phyloP scores from a whole-genome alignment of 2,329 filamentous ascomycete genomes.

The Sclerotinia nivalis region DNA sequence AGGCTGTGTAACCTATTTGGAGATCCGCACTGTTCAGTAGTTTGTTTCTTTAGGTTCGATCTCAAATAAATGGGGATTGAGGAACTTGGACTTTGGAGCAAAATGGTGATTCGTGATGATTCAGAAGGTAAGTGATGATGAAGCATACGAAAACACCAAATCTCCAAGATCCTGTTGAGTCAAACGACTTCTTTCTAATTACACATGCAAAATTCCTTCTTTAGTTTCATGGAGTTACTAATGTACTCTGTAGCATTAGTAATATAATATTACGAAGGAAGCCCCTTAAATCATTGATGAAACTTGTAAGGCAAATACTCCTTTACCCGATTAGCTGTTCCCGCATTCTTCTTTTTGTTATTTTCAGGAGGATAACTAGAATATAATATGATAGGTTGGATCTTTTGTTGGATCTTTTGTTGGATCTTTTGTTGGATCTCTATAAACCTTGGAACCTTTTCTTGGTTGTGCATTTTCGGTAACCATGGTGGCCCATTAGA shows the following conservation, averaged over 20 bases:
- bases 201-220: background rate
- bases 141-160: background rate
- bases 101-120: background rate
- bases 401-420: background rate
- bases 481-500: background rate
- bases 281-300: conserved; percentile 4
- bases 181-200: background rate
- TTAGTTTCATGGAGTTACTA: background rate
- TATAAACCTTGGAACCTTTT: background rate
- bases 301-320: background rate
- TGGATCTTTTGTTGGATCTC: background rate
- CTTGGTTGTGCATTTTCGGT: background rate
- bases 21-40: conserved; percentile 25
- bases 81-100: background rate
- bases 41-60: conserved; percentile 13
- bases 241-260: background rate
- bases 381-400: background rate
- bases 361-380: background rate
- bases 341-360: background rate
- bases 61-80: background rate
- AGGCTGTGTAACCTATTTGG: background rate
- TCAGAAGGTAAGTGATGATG: background rate
- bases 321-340: background rate
- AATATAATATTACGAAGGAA: background rate
- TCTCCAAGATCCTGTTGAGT: too few relatives aligned